A percentile compares a stretch with the other conserved stretches of the same genome.
These are phyloP conservation scores for Cryptosporidium canis DNA, from an alignment of 169 alveolate genomes.

Conservation along the genomic window DNA sequence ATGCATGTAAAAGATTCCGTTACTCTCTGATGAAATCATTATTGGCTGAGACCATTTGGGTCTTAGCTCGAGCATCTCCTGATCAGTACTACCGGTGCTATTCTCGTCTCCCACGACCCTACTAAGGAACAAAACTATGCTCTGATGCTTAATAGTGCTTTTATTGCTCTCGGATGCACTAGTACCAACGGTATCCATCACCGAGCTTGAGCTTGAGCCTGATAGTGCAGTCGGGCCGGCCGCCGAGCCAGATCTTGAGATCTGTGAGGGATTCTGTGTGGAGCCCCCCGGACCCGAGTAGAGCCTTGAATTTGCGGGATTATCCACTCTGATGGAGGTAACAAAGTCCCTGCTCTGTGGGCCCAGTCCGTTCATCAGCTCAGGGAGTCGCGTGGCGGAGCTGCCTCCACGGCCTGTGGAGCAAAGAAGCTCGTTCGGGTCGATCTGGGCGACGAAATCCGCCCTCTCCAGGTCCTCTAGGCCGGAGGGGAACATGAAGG, in stretches of 20 bases:
- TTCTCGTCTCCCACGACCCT: not conserved
- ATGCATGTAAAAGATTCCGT: slow-evolving; percentile 43
- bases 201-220: not conserved
- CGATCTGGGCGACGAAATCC: not conserved
- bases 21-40: slow-evolving; percentile 36
- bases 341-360: not conserved
- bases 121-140: slow-evolving; percentile 27
- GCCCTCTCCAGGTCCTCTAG: not conserved
- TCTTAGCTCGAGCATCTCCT: not conserved
- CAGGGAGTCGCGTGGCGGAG: too few relatives aligned
- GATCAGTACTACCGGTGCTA: not conserved
- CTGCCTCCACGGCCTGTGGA: not conserved
- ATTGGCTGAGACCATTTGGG: slow-evolving; percentile 66
- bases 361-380: not conserved
- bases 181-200: not conserved
- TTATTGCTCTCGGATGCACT: slow-evolving; percentile 3
- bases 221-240: too few relatives aligned
- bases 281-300: not conserved
- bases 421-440: not conserved
- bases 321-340: not conserved
- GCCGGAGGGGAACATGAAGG: slow-evolving; percentile 5
- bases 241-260: not conserved
- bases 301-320: not conserved
- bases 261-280: not conserved
- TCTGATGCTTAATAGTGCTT: slow-evolving; percentile 7